Evolutionary conservation across 108 stramenopile species (phyloP).

Genomic region (Seminavis robusta): DNA sequence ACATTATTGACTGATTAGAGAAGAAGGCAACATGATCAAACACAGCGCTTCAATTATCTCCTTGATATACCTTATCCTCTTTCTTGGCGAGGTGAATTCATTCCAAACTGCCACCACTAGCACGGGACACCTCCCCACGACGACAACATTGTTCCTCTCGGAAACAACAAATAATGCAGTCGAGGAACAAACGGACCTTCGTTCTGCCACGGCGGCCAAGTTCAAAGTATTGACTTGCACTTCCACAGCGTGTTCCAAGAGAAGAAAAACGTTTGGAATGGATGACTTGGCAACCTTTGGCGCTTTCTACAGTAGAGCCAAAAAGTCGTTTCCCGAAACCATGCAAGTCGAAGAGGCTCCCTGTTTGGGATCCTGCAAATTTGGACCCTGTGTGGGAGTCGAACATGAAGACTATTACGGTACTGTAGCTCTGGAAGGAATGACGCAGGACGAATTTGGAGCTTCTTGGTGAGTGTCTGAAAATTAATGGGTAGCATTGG

Average conservation of each 20-base stretch:
- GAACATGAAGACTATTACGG: conserved; percentile 80
- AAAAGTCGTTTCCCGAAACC: conserved; percentile 6
- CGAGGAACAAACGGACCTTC: no score
- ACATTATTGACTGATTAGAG: no score
- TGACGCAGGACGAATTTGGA: conserved; percentile 64
- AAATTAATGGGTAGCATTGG: no score
- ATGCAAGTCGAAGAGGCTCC: conserved; percentile 66
- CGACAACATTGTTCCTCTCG: no score
- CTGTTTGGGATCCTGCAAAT: conserved; percentile 73
- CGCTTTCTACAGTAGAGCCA: conserved; percentile 47
- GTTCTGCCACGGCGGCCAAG: conserved; percentile 48
- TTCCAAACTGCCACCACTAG: no score
- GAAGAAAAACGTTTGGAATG: conserved; percentile 46
- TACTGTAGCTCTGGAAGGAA: conserved; percentile 70
- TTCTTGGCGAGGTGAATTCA: no score
- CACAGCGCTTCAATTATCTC: no score
- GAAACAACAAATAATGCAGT: no score
- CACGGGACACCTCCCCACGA: no score
- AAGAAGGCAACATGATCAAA: no score
- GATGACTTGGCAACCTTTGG: conserved; percentile 58
- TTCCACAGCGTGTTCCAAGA: conserved; percentile 57
- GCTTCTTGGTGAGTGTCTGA: conserved; percentile 51
- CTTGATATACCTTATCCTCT: no score
- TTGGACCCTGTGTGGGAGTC: conserved; percentile 73
- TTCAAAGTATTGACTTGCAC: conserved; percentile 74